Conservation (phyloP, 78 protist species). For the Chrysochromulina tobinii region DNA sequence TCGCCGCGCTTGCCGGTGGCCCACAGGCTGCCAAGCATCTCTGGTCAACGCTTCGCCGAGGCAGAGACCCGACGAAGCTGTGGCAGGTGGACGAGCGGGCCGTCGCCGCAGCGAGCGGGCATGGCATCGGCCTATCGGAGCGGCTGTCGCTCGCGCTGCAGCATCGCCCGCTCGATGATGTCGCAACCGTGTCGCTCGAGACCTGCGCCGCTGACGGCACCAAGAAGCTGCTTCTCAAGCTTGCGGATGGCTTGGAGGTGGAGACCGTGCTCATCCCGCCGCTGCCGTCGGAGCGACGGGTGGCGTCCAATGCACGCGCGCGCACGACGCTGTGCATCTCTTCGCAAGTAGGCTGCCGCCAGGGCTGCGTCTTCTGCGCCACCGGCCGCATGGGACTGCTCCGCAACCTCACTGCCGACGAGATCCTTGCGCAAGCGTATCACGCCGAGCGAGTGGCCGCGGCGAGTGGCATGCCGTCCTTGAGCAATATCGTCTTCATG, state of each 20-base stretch:
- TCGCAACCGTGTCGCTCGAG: not conserved
- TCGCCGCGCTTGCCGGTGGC: not conserved
- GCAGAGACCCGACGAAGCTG: too few species aligned
- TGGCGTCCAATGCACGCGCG: not conserved
- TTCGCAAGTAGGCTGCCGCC: conserved; percentile 69
- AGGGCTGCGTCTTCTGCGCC: conserved; percentile 72
- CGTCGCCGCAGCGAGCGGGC: too few species aligned
- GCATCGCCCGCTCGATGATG: too few species aligned
- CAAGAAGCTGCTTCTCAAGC: conserved; percentile 22
- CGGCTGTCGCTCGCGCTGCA: too few species aligned
- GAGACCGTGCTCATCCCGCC: conserved; percentile 53
- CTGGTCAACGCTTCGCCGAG: not conserved
- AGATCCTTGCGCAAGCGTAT: conserved; percentile 15
- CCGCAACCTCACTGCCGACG: not conserved
- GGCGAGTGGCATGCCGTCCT: not conserved
- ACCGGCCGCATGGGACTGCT: conserved; percentile 52
- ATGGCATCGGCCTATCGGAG: too few species aligned
- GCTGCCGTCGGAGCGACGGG: not conserved
- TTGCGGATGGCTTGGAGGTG: conserved; percentile 31
- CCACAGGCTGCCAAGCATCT: not conserved
- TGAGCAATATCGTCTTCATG: conserved; percentile 51
- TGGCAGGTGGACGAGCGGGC: too few species aligned
- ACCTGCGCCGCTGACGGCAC: not conserved
- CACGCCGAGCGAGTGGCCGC: not conserved
- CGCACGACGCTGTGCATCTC: conserved; percentile 63